These are phyloP conservation scores for Fusarium keratoplasticum DNA, from an alignment of 2,329 filamentous ascomycete genomes.

Conservation along the genomic window DNA sequence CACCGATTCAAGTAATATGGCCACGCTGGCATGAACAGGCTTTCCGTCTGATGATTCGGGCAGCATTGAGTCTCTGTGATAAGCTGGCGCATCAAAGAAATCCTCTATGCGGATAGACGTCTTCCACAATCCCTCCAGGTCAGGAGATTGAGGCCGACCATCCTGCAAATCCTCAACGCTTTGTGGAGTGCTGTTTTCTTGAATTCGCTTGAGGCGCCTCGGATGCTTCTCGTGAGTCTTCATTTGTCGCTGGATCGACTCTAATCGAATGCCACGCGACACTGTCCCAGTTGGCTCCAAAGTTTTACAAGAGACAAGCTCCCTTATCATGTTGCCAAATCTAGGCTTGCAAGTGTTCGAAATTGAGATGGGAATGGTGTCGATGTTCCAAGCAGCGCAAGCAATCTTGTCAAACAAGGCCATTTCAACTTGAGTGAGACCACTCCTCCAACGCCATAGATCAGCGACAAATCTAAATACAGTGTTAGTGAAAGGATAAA, in stretches of 20 bases:
- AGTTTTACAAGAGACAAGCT: slow-evolving; percentile 33
- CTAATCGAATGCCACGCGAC: slow-evolving; percentile 26
- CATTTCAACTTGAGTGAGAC: slow-evolving; percentile 28
- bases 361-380: background rate
- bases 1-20: slow-evolving; percentile 35
- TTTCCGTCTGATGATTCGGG: background rate
- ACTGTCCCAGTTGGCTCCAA: background rate
- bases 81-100: background rate
- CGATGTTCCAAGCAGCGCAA: slow-evolving; percentile 36
- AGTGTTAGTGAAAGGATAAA: slow-evolving; percentile 2
- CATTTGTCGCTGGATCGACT: slow-evolving; percentile 26
- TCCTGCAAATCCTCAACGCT: slow-evolving; percentile 11
- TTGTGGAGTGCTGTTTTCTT: background rate
- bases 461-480: slow-evolving; percentile 41
- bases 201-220: background rate
- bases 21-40: slow-evolving; percentile 27
- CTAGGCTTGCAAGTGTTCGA: slow-evolving; percentile 15
- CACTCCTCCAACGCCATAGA: slow-evolving; percentile 41
- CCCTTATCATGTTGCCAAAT: slow-evolving; percentile 39
- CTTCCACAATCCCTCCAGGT: slow-evolving; percentile 10
- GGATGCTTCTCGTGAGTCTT: slow-evolving; percentile 13
- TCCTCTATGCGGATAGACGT: slow-evolving; percentile 31
- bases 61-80: background rate
- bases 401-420: slow-evolving; percentile 41
- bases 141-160: slow-evolving; percentile 9